Evolutionary conservation across 2,329 filamentous ascomycete genomes (phyloP).

Genomic region (Fusarium subtropicale): DNA sequence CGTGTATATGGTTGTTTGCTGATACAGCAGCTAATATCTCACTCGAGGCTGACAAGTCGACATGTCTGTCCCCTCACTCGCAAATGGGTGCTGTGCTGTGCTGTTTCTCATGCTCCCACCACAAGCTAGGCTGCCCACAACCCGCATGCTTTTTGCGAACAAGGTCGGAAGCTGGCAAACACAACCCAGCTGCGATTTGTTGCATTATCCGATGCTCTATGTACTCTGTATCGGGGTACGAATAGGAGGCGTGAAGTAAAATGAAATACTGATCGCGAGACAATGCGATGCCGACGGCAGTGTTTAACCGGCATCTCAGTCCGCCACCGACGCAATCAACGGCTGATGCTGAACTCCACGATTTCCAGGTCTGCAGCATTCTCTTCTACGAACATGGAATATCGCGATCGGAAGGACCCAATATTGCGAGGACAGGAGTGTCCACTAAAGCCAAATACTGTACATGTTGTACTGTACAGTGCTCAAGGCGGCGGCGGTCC

Average conservation of each 20-base stretch:
- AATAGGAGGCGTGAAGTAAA: constrained; percentile 13
- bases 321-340: constrained; percentile 48
- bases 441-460: constrained; percentile 5
- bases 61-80: constrained; percentile 16
- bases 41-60: constrained; percentile 12
- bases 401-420: constrained; percentile 32
- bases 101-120: constrained; percentile 9
- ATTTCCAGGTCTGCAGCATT: constrained; percentile 13
- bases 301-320: constrained; percentile 35
- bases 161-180: constrained; percentile 6
- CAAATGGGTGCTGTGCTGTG: constrained; percentile 8
- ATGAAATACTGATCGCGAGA: constrained; percentile 22
- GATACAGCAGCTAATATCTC: neutral
- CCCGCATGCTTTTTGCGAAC: constrained; percentile 11
- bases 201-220: constrained; percentile 3
- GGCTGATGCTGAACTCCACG: constrained; percentile 36
- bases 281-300: constrained; percentile 45
- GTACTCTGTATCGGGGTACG: constrained; percentile 8
- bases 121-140: constrained; percentile 20
- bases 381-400: constrained; percentile 30
- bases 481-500: constrained; percentile 4
- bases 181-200: constrained; percentile 1
- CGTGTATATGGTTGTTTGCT: constrained; percentile 21
- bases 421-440: constrained; percentile 20
- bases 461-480: constrained; percentile 9